These are phyloP conservation scores for Deuterostichococcus epilithicus DNA, from an alignment of 139 green algal genomes.

Conservation along the genomic window DNA sequence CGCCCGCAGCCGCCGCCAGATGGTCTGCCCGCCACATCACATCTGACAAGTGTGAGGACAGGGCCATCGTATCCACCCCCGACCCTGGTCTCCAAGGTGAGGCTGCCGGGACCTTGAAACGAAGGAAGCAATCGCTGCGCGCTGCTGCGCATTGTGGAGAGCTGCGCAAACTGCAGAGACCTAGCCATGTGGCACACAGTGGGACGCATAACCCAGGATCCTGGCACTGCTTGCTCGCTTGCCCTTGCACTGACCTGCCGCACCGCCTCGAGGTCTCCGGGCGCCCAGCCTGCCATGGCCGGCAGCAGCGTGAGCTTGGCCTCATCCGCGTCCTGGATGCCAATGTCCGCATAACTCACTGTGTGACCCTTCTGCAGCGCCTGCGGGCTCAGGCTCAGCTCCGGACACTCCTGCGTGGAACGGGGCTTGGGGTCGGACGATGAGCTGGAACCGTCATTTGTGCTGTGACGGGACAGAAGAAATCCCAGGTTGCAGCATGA, in stretches of 20 bases:
- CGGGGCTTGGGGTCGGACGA: background rate
- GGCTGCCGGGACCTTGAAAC: too few relatives aligned
- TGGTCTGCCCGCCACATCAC: background rate
- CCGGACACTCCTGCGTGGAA: background rate
- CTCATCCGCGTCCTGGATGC: background rate
- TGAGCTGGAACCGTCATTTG: too few relatives aligned
- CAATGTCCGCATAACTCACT: background rate
- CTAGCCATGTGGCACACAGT: too few relatives aligned
- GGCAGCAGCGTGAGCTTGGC: background rate
- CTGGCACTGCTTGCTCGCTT: background rate
- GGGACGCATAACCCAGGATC: too few relatives aligned
- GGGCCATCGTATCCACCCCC: too few relatives aligned
- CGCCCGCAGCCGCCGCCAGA: background rate
- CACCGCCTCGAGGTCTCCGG: background rate
- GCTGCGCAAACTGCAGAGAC: too few relatives aligned
- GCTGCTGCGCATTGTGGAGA: too few relatives aligned
- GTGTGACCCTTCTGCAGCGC: background rate
- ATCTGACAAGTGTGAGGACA: background rate
- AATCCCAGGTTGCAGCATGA: background rate
- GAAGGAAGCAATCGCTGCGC: too few relatives aligned
- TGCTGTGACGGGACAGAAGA: too few relatives aligned
- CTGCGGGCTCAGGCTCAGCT: background rate
- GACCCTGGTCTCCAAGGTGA: too few relatives aligned
- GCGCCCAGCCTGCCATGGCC: background rate
- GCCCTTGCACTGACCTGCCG: background rate